These are phyloP conservation scores for Calonectria fujianensis DNA, from an alignment of 2,329 filamentous ascomycete genomes.

Conservation along the genomic window DNA sequence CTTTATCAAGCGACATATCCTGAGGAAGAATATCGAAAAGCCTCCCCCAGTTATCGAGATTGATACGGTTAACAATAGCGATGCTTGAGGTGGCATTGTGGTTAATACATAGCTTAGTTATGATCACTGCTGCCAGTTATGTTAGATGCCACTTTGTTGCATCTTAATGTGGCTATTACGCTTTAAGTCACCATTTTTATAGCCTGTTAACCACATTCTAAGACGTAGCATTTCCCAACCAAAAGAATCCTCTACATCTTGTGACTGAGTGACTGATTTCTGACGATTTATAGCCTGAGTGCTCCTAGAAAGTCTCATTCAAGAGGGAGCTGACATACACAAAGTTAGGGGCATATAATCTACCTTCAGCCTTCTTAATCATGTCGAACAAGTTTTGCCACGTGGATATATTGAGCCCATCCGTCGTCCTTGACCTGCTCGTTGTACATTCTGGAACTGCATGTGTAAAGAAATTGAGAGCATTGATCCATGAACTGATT, in stretches of 20 bases:
- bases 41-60: constrained; percentile 59
- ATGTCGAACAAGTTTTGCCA: too few relatives aligned
- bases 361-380: too few relatives aligned
- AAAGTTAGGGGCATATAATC: too few relatives aligned
- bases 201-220: background rate
- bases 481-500: too few relatives aligned
- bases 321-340: too few relatives aligned
- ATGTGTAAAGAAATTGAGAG: too few relatives aligned
- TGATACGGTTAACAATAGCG: constrained; percentile 35
- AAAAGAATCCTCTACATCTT: background rate
- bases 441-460: too few relatives aligned
- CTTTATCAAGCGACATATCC: constrained; percentile 62
- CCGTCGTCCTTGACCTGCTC: too few relatives aligned
- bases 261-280: too few relatives aligned
- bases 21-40: constrained; percentile 57
- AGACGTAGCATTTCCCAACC: background rate
- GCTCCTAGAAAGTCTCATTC: too few relatives aligned
- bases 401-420: too few relatives aligned
- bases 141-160: background rate
- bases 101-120: background rate
- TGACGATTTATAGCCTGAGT: too few relatives aligned
- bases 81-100: background rate
- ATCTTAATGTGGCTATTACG: background rate
- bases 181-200: background rate
- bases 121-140: background rate